Evolutionary conservation across 2,329 filamentous ascomycete genomes (phyloP).

Genomic region (Aspergillus latus): DNA sequence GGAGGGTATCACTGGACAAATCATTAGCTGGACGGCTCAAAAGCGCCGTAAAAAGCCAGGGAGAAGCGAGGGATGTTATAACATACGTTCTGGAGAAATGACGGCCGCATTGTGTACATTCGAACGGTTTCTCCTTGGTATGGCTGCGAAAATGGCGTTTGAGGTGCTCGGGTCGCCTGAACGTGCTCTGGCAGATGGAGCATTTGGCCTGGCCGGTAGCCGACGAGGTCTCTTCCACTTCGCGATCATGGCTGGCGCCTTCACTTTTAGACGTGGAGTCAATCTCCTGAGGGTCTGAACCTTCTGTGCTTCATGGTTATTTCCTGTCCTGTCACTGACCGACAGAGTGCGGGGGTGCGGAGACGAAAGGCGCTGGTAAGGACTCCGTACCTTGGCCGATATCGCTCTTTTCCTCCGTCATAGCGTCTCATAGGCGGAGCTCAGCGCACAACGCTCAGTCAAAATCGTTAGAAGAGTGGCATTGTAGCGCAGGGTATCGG

Average conservation of each 20-base stretch:
- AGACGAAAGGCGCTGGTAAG: constrained; percentile 5
- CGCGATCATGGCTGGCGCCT: constrained; percentile 14
- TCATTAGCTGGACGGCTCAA: constrained; percentile 1
- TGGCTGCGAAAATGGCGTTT: constrained; percentile 45
- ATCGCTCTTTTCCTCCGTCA: constrained; percentile 31
- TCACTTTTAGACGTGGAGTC: constrained; percentile 15
- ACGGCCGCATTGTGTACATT: constrained; percentile 42
- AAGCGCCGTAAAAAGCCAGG: not conserved
- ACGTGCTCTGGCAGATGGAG: constrained; percentile 38
- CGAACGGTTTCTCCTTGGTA: constrained; percentile 42
- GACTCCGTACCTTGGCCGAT: constrained; percentile 23
- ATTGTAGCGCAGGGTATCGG: constrained; percentile 17
- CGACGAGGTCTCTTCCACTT: constrained; percentile 15
- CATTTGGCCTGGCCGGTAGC: constrained; percentile 31
- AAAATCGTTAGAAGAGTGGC: constrained; percentile 10
- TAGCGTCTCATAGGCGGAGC: constrained; percentile 27
- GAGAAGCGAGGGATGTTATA: not conserved
- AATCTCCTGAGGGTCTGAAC: constrained; percentile 20
- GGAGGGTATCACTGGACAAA: constrained; percentile 38
- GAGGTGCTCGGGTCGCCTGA: constrained; percentile 42
- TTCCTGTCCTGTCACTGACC: not conserved
- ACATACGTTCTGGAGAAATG: constrained; percentile 44
- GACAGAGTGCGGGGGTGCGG: constrained; percentile 7
- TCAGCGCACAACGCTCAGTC: constrained; percentile 6
- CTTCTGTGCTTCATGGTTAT: constrained; percentile 15